These are phyloP conservation scores for Blattamonas nauphoetae DNA, from an alignment of 78 protist genomes.

Conservation along the genomic window DNA sequence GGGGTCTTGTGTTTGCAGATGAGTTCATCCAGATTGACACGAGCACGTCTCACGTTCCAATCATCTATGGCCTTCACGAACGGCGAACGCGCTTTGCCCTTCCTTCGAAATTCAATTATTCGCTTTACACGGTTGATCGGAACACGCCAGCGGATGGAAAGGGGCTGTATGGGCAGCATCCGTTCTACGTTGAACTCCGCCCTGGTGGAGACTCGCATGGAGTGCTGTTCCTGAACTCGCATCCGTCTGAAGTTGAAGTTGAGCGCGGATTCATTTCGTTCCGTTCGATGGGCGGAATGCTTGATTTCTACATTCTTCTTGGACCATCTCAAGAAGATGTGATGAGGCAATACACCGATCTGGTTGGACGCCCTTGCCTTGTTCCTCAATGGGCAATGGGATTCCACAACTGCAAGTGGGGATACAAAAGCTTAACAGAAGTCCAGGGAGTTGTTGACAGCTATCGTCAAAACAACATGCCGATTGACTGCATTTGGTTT, in stretches of 20 bases:
- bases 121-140: slow-evolving; percentile 10
- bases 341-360: slow-evolving; percentile 42
- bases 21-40: slow-evolving; percentile 19
- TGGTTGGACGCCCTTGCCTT: slow-evolving; percentile 37
- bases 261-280: neutral
- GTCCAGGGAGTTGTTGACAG: neutral
- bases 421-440: neutral
- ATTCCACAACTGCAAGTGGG: neutral
- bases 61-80: slow-evolving; percentile 51
- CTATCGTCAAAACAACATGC: neutral
- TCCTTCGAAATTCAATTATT: neutral
- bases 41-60: neutral
- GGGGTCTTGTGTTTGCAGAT: slow-evolving; percentile 14
- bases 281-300: slow-evolving; percentile 34
- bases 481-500: neutral
- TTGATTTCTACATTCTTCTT: slow-evolving; percentile 54
- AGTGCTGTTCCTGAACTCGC: slow-evolving; percentile 37
- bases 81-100: neutral
- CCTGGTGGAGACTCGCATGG: slow-evolving; percentile 46
- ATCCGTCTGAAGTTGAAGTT: slow-evolving; percentile 53
- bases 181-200: slow-evolving; percentile 47
- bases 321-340: slow-evolving; percentile 61
- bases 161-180: slow-evolving; percentile 68
- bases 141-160: neutral
- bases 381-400: neutral